Base-by-base conservation (phyloP, 2,329 filamentous ascomycete genomes). In the Aspergillus alliaceus region DNA sequence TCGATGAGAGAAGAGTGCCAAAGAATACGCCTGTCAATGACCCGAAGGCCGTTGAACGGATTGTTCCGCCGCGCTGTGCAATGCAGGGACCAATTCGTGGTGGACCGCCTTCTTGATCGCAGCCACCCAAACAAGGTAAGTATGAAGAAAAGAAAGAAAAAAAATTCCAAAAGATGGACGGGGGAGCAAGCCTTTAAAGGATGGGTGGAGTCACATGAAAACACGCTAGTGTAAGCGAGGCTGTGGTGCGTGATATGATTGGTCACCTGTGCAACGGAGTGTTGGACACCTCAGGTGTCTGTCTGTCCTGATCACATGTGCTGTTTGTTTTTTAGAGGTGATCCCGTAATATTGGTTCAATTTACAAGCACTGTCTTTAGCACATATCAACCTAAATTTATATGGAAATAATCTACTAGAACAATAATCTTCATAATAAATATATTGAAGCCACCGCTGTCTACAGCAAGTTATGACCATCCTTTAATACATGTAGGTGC, bases 1-100 rank as follows among this genome's bases (percentile, higher is more conserved):
- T 46, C 24, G 2, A 5, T 11, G 42, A 46, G 42, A 46, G 24
- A 46, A 63, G 57, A 65, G 54, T 51, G 37, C 74, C 78, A 80
- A 80, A 80, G 78, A 80, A 79, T 79, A 69, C 75, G 75, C 77
- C 74, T 74, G 70, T 73, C 72, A 77, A 75, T 76, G 72, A 73
- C 75, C 77, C 77, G 75, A 77, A 80, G 68, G 73, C 76, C 76
- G 74, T 77, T 79, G 76, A 76, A 78, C 72, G 69, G 63, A 73
- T 65, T 70, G 78, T 74, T 77, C 77, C 79, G 68, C 80, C 80
- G 75, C 80, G 80, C 66, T 82, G 80, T 83, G 81, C 81, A 83
- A 83, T 83, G 81, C 77, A 82, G 80, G 79, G 75, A 76, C 79
- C 74, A 72, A 72, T 72, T 69, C 69, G 74, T 77, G 73, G 75